A percentile compares a stretch with the other conserved stretches of the same genome.
Evolutionary conservation across 2,329 filamentous ascomycete genomes (phyloP).

Genomic region (Penicillium sumatraense): DNA sequence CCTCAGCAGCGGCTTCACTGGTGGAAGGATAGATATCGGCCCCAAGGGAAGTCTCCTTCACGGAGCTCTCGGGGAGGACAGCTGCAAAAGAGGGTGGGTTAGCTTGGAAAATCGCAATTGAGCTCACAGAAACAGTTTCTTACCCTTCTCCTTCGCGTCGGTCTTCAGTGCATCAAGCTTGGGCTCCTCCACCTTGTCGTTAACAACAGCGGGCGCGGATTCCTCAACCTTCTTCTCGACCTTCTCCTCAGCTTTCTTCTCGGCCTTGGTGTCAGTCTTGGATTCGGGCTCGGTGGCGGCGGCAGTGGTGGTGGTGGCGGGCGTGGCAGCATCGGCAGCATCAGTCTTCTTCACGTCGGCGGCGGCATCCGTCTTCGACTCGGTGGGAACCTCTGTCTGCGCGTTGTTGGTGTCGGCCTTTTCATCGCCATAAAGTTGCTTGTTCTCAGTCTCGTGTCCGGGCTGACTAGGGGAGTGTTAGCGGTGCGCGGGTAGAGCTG

Average conservation of each 20-base stretch:
- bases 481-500: constrained; percentile 5
- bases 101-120: constrained; percentile 3
- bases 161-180: constrained; percentile 26
- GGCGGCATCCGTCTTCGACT: constrained; percentile 17
- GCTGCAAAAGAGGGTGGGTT: constrained; percentile 12
- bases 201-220: constrained; percentile 8
- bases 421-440: constrained; percentile 20
- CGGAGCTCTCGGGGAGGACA: constrained; percentile 25
- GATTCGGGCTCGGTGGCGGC: constrained; percentile 16
- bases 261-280: constrained; percentile 18
- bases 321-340: constrained; percentile 12
- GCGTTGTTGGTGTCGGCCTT: not conserved
- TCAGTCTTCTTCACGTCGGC: constrained; percentile 9
- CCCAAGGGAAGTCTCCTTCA: constrained; percentile 21
- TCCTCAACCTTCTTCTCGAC: constrained; percentile 3
- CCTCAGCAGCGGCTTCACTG: constrained; percentile 22
- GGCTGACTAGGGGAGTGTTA: constrained; percentile 24
- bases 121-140: not conserved
- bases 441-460: constrained; percentile 28
- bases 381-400: not conserved
- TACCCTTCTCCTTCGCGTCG: constrained; percentile 23
- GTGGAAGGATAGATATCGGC: constrained; percentile 26
- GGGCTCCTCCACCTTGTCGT: constrained; percentile 24
- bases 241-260: constrained; percentile 16
- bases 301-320: constrained; percentile 6